A percentile compares a stretch with the other conserved stretches of the same genome.
These are phyloP conservation scores for Abortiporus biennis DNA, from an alignment of 1,284 basidiomycete species.

Conservation along the genomic window DNA sequence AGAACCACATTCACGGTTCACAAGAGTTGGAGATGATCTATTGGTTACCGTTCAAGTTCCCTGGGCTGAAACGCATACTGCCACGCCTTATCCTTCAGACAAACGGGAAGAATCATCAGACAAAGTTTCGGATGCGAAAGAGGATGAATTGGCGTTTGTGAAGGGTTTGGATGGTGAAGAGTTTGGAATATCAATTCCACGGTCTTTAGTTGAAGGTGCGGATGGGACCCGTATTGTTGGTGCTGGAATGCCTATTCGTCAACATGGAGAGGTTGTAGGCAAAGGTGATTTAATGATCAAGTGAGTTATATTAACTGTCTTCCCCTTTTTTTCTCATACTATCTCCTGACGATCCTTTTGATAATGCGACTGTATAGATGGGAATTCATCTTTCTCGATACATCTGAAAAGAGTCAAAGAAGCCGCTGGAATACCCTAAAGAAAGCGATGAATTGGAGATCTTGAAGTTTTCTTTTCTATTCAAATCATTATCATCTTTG, in stretches of 20 bases:
- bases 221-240: slow-evolving; percentile 61
- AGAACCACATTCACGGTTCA: slow-evolving; percentile 63
- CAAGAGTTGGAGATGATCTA: slow-evolving; percentile 69
- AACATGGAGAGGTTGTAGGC: slow-evolving; percentile 51
- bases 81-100: slow-evolving; percentile 17
- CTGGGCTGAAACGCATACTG: slow-evolving; percentile 45
- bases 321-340: background rate
- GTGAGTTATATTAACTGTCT: slow-evolving; percentile 35
- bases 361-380: no score
- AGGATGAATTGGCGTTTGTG: slow-evolving; percentile 46
- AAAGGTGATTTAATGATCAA: slow-evolving; percentile 77
- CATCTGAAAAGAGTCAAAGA: slow-evolving; percentile 17
- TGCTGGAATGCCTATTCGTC: slow-evolving; percentile 80
- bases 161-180: slow-evolving; percentile 68
- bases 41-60: slow-evolving; percentile 63
- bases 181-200: slow-evolving; percentile 57
- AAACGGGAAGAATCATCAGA: slow-evolving; percentile 5
- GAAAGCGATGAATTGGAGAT: slow-evolving; percentile 23
- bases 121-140: slow-evolving; percentile 15
- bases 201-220: slow-evolving; percentile 57
- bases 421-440: slow-evolving; percentile 25
- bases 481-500: no score
- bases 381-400: slow-evolving; percentile 26
- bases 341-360: background rate
- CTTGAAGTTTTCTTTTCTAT: slow-evolving; percentile 5